phyloP scores from a whole-genome alignment of 1,139 yeast species.

The Hyphopichia burtonii region DNA sequence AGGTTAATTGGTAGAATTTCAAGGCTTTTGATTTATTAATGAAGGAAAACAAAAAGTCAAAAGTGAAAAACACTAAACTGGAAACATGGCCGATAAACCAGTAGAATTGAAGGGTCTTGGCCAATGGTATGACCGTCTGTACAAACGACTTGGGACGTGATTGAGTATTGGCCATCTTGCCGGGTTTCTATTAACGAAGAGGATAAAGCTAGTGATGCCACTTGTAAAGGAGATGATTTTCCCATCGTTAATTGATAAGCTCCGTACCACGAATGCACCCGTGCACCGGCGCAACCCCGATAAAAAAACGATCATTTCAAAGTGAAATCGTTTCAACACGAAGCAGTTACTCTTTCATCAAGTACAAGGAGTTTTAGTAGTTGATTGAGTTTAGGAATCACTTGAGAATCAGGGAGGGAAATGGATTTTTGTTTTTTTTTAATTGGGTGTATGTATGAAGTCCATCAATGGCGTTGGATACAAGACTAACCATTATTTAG shows the following conservation, averaged over 20 bases:
- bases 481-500: constrained; percentile 13
- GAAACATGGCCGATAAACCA: constrained; percentile 53
- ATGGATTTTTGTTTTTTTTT: constrained; percentile 25
- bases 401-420: too few species aligned
- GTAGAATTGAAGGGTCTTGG: constrained; percentile 47
- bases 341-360: too few species aligned
- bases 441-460: constrained; percentile 26
- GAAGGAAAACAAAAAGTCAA: constrained; percentile 31
- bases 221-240: too few species aligned
- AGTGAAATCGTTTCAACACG: too few species aligned
- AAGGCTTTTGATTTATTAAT: constrained; percentile 26
- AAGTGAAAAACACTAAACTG: constrained; percentile 33
- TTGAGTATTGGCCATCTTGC: background rate
- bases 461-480: constrained; percentile 1
- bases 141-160: constrained; percentile 6
- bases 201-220: too few species aligned
- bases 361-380: too few species aligned
- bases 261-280: too few species aligned
- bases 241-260: too few species aligned
- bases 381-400: too few species aligned
- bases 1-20: constrained; percentile 35
- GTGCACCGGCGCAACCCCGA: too few species aligned
- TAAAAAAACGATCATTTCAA: too few species aligned
- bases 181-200: too few species aligned
- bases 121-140: constrained; percentile 12